phyloP scores from a whole-genome alignment of 2,329 filamentous ascomycete species.

The Ascochyta viciae-villosae region DNA sequence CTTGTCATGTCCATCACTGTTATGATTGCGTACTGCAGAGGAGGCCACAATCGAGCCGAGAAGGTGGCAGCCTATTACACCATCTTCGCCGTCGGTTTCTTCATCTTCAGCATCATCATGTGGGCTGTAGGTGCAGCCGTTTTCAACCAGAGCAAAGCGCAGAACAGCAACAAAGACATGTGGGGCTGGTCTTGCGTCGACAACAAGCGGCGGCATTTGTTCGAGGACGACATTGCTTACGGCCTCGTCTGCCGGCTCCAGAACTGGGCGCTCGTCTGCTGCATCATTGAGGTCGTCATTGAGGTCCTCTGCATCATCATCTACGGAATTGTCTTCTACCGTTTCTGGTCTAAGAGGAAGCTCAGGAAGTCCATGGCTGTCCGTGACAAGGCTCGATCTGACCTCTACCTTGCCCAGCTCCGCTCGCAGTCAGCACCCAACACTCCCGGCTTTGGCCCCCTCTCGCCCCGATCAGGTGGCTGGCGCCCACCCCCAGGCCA shows the following conservation, averaged over 20 bases:
- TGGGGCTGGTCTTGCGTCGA: slow-evolving; percentile 99
- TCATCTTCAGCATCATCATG: slow-evolving; percentile 90
- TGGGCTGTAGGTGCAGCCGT: slow-evolving; percentile 88
- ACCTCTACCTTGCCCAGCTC: slow-evolving; percentile 81
- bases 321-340: slow-evolving; percentile 95
- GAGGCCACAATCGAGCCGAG: slow-evolving; percentile 86
- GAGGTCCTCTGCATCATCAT: slow-evolving; percentile 90
- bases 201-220: slow-evolving; percentile 80
- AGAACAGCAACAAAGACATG: slow-evolving; percentile 81
- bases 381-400: slow-evolving; percentile 90
- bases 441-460: slow-evolving; percentile 81
- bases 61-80: slow-evolving; percentile 97
- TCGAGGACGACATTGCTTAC: slow-evolving; percentile 83
- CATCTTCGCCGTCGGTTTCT: slow-evolving; percentile 90
- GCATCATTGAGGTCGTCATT: slow-evolving; percentile 94
- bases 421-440: slow-evolving; percentile 86
- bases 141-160: slow-evolving; percentile 79
- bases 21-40: slow-evolving; percentile 85
- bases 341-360: slow-evolving; percentile 94
- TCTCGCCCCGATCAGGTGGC: slow-evolving; percentile 66
- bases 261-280: slow-evolving; percentile 96
- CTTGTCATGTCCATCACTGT: slow-evolving; percentile 79
- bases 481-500: slow-evolving; percentile 56
- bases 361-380: slow-evolving; percentile 96
- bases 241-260: slow-evolving; percentile 89